Evolutionary conservation across 2,329 filamentous ascomycete species (phyloP).

Genomic region (Aspergillus tamarii): DNA sequence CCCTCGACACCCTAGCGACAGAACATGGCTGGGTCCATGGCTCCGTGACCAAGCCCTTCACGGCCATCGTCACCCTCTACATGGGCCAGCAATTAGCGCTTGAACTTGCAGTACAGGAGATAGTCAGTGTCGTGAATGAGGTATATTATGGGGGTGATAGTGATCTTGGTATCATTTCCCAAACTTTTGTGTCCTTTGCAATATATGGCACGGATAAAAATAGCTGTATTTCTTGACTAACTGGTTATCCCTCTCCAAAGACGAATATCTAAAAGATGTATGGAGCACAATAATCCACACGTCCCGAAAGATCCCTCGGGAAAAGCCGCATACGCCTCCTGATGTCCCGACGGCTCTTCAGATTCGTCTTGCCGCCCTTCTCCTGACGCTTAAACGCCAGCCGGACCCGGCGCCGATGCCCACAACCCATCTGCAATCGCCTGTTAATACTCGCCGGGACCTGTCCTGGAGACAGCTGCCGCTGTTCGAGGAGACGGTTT

Average conservation of each 20-base stretch:
- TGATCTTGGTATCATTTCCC: slow-evolving; percentile 7
- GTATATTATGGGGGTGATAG: slow-evolving; percentile 9
- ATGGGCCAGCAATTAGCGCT: slow-evolving; percentile 12
- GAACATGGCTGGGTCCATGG: slow-evolving; percentile 16
- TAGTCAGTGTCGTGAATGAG: slow-evolving; percentile 13
- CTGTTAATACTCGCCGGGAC: not conserved
- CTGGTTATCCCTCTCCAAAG: not conserved
- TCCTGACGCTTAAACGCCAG: slow-evolving; percentile 7
- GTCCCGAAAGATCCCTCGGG: slow-evolving; percentile 10
- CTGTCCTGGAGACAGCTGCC: slow-evolving; percentile 8
- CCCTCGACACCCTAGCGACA: slow-evolving; percentile 15
- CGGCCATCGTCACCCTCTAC: slow-evolving; percentile 13
- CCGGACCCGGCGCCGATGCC: slow-evolving; percentile 7
- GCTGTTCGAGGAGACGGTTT: slow-evolving; percentile 8
- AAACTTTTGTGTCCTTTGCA: not conserved
- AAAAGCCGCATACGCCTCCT: not conserved
- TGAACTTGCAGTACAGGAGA: slow-evolving; percentile 10
- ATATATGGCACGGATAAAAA: not conserved
- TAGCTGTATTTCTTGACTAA: too few species aligned
- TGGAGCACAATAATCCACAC: slow-evolving; percentile 16
- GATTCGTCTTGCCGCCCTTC: slow-evolving; percentile 11
- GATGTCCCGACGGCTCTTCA: slow-evolving; percentile 6
- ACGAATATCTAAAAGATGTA: slow-evolving; percentile 12
- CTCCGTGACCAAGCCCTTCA: slow-evolving; percentile 15
- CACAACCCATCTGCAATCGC: not conserved